Conservation (phyloP, 352 stramenopile genomes). For the Aphanomyces invadans region DNA sequence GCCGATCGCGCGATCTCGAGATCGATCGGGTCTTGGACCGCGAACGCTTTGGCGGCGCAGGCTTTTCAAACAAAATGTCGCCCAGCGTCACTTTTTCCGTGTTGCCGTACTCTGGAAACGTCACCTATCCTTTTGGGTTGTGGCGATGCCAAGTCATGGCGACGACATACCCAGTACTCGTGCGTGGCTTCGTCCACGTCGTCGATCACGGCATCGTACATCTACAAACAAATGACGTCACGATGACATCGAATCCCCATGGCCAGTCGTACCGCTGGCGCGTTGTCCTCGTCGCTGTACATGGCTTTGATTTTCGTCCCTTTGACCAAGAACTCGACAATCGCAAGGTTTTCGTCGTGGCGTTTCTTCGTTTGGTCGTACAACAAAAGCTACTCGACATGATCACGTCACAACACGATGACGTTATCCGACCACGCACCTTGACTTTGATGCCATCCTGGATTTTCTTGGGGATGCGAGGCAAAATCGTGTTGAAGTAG, state of each 20-base stretch:
- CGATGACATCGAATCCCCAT: not conserved
- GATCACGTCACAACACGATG: too few relatives aligned
- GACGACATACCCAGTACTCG: conserved; percentile 45
- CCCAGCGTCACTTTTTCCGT: conserved; percentile 90
- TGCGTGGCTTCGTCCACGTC: conserved; percentile 77
- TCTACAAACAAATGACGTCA: conserved; percentile 32
- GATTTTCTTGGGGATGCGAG: conserved; percentile 93
- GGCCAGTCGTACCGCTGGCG: conserved; percentile 44
- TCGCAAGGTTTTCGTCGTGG: conserved; percentile 49
- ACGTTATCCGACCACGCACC: too few relatives aligned
- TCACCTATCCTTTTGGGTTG: conserved; percentile 67
- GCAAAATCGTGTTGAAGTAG: conserved; percentile 95
- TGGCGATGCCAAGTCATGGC: conserved; percentile 13
- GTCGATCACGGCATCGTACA: conserved; percentile 96
- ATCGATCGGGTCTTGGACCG: conserved; percentile 33
- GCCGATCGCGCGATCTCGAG: conserved; percentile 29
- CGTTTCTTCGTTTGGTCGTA: conserved; percentile 60
- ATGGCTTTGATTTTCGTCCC: conserved; percentile 90
- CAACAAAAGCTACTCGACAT: conserved; percentile 55
- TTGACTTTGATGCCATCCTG: conserved; percentile 95
- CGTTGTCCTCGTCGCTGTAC: conserved; percentile 95
- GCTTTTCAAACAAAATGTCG: conserved; percentile 85
- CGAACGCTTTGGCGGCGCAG: conserved; percentile 31
- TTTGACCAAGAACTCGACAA: conserved; percentile 69
- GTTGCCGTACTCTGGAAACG: conserved; percentile 97